Evolutionary conservation across 345 rosid species (phyloP), one percentile per base, ranked within the genome.

Genomic region (Arabidopsis thaliana): DNA sequence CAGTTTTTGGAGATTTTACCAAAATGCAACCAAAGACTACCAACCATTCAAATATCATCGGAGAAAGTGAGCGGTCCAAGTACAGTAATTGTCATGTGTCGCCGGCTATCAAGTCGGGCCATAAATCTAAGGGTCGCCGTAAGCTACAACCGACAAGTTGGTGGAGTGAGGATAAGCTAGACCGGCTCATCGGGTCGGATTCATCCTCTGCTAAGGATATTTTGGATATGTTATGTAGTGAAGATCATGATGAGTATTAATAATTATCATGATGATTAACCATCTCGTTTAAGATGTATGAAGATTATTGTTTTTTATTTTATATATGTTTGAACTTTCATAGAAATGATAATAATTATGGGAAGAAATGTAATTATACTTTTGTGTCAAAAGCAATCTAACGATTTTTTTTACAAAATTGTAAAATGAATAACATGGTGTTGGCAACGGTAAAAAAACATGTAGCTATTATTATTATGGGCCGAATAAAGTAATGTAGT

Each of bases 11-110:
- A 20, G 37, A 11, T 56, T 70, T 34, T 25, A 13, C 52, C 14
- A 70, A 77, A 71, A 67, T 53, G 42, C 37, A 55, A 67, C 50
- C 79, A 59, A 67, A 67, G 63, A 51, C 62, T 9, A 59, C 68
- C n/a, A 77, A 77, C 46, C 71, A 77, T 40, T 77, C 76, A 0
- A 77, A 48, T 23, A 38, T 8, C 16, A 58, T 40, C 0, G 68
- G 48, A 14, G 65, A 55, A 25, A 40, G 4, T 46, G 72, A 58
- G 3, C 44, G 61, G 46, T 62, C 72, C 55, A 65, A 71, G 36
- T 65, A 40, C 24, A 57, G 69, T 65, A 45, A 69, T 36, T 55
- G 65, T 51, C 80, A 76, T 0, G 65, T 76, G 28, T 77, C 57
- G 1, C 81, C 72, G 49, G 58, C 68, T 50, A 41, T 23, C 0